Percentiles rank a stretch among this genome's conserved stretches.
phyloP scores from a whole-genome alignment of 768 basidiomycete genomes.

The Boletus bicolor region DNA sequence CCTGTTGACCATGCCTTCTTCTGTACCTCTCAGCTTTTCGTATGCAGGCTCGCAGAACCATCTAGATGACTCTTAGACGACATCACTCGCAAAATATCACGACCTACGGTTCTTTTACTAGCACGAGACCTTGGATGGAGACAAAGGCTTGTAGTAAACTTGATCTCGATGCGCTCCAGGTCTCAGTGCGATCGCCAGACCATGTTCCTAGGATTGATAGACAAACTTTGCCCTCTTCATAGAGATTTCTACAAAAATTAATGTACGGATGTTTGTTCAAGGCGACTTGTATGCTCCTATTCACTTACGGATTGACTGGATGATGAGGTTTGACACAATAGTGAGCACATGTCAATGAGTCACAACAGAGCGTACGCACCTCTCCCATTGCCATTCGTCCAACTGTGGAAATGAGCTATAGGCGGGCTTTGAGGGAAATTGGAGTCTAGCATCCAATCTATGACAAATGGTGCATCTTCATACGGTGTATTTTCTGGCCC shows the following conservation, averaged over 20 bases:
- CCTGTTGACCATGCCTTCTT: constrained; percentile 88
- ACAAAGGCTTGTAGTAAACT: constrained; percentile 90
- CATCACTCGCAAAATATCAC: not conserved
- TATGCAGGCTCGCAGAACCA: constrained; percentile 94
- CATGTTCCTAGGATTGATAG: constrained; percentile 89
- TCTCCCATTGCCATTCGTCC: constrained; percentile 93
- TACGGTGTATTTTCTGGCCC: constrained; percentile 96
- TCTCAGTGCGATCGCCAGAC: constrained; percentile 85
- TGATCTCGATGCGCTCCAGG: constrained; percentile 81
- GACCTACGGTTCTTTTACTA: constrained; percentile 88
- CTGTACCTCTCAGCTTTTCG: constrained; percentile 87
- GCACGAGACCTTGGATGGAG: constrained; percentile 89
- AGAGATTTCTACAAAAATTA: constrained; percentile 61
- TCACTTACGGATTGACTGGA: constrained; percentile 69
- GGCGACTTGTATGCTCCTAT: not conserved
- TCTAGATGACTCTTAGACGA: constrained; percentile 34
- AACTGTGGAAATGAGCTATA: constrained; percentile 84
- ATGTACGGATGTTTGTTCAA: not conserved
- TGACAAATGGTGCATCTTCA: constrained; percentile 90
- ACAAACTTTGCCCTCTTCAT: constrained; percentile 95
- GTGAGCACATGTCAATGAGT: not conserved
- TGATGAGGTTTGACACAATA: not conserved
- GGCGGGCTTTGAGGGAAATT: constrained; percentile 84
- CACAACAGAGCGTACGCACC: constrained; percentile 14
- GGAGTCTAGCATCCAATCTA: constrained; percentile 88